Evolutionary conservation across 2,329 filamentous ascomycete species (phyloP), one percentile per base, ranked within the genome.

Genomic region (Curvularia lunata): DNA sequence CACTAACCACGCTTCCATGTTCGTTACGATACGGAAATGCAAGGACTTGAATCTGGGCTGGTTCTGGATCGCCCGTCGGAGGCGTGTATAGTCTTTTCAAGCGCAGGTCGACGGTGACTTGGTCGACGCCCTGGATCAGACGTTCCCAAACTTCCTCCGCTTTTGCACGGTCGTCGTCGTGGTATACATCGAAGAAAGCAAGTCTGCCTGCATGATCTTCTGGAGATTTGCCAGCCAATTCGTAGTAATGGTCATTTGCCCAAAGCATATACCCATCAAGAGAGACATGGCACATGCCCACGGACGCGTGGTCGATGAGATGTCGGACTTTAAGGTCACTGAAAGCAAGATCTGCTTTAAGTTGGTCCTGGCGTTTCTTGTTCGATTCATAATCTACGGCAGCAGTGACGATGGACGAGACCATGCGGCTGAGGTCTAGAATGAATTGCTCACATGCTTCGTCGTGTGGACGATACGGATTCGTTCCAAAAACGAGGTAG

Each of bases 241-340:
- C 56, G 47, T 71, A 75, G 54, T 72, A 74, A 25, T 74, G 68
- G 25, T 75, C 70, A 41, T 76, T 76, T 6, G 73, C 74, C 74
- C 73, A 75, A 4, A 75, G 55, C 57, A 73, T 69, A 1, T 66
- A 46, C 4, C 74, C 74, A 6, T 71, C 64, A 0, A 72, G 56
- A 13, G 69, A 70, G 18, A 72, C 51, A 46, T 75, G 68, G 25
- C 66, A 69, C 70, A 75, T 76, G 42, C 73, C 74, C 1, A 75
- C 72, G 1, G 73, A 71, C 2, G 72, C 73, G 51, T 75, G 74
- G 34, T 73, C 70, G 28, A 75, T 71, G 40, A 76, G 56, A 58
- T 75, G 74, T 19, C 74, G 72, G 21, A 75, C 52, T 30, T 74
- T 75, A 48, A 70, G 65, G 30, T 75, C 71, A 52, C 69, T 73